Evolutionary conservation across 257 asterid genomes (phyloP).

Genomic region (Penstemon barbatus): DNA sequence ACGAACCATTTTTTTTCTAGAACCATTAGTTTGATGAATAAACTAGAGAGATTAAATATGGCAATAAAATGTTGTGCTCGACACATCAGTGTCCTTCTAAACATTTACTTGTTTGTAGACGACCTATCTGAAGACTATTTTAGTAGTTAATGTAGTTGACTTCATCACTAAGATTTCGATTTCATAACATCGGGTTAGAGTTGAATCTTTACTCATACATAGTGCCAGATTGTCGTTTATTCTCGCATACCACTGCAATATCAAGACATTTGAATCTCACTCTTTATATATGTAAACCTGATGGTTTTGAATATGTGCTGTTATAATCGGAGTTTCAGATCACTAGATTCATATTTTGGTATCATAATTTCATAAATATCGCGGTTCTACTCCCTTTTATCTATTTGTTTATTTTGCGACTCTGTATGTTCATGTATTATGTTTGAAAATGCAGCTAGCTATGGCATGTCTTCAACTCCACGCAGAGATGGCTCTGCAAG

Average conservation of each 20-base stretch:
- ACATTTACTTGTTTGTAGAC: background rate
- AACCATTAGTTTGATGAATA: background rate
- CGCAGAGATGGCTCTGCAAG: constrained; percentile 87
- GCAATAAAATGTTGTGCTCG: background rate
- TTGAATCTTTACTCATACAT: background rate
- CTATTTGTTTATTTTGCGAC: background rate
- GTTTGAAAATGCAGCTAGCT: constrained; percentile 63
- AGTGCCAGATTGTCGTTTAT: background rate
- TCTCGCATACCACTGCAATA: background rate
- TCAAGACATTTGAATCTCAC: background rate
- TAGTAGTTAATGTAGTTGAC: background rate
- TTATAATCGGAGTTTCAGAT: background rate
- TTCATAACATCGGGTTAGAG: too few relatives aligned
- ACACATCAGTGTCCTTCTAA: too few relatives aligned
- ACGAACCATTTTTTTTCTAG: too few relatives aligned
- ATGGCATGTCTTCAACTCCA: constrained; percentile 89
- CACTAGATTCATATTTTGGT: background rate
- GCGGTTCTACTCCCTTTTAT: background rate
- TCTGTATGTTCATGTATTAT: constrained; percentile 7
- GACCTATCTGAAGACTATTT: background rate
- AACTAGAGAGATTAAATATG: background rate
- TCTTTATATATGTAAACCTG: background rate
- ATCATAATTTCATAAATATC: background rate
- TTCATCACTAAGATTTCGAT: too few relatives aligned
- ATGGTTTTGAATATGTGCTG: background rate